Percentiles rank a stretch among this genome's conserved stretches.
phyloP scores from a whole-genome alignment of 805 yeast genomes.

The Kuraishia molischiana region DNA sequence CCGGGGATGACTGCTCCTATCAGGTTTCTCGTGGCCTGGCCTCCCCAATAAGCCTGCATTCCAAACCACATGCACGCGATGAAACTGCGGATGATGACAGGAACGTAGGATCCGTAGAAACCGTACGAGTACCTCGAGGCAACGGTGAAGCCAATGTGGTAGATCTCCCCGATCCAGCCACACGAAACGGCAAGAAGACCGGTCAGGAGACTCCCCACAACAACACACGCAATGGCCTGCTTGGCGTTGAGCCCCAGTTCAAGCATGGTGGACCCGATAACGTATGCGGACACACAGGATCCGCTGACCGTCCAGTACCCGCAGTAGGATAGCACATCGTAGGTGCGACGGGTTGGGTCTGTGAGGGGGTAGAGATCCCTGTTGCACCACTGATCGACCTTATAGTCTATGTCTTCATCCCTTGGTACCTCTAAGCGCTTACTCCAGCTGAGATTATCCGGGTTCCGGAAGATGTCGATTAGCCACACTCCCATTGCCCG shows the following conservation, averaged over 20 bases:
- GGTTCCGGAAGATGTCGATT: slow-evolving; percentile 7
- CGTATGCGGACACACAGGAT: slow-evolving; percentile 5
- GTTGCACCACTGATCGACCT: slow-evolving; percentile 20
- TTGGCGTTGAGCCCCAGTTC: slow-evolving; percentile 9
- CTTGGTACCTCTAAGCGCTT: slow-evolving; percentile 19
- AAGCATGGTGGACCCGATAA: slow-evolving; percentile 5
- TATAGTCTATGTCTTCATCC: slow-evolving; percentile 16
- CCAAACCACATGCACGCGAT: slow-evolving; percentile 23
- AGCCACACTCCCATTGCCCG: slow-evolving; percentile 4
- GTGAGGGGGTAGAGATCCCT: slow-evolving; percentile 22
- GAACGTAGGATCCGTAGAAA: slow-evolving; percentile 20
- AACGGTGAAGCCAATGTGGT: slow-evolving; percentile 24
- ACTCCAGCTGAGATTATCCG: slow-evolving; percentile 7
- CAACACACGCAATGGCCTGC: not conserved
- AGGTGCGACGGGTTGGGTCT: slow-evolving; percentile 9
- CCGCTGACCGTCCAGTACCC: not conserved
- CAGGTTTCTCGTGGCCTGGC: slow-evolving; percentile 18
- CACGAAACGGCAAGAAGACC: not conserved
- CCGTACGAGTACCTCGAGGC: slow-evolving; percentile 22
- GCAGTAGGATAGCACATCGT: not conserved
- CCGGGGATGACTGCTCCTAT: slow-evolving; percentile 7
- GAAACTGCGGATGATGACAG: slow-evolving; percentile 18
- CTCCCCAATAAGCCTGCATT: slow-evolving; percentile 21
- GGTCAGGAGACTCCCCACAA: not conserved
- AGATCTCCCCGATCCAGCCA: slow-evolving; percentile 2